Conservation (phyloP, 2,329 filamentous ascomycete species). For the Aspergillus nomiae region DNA sequence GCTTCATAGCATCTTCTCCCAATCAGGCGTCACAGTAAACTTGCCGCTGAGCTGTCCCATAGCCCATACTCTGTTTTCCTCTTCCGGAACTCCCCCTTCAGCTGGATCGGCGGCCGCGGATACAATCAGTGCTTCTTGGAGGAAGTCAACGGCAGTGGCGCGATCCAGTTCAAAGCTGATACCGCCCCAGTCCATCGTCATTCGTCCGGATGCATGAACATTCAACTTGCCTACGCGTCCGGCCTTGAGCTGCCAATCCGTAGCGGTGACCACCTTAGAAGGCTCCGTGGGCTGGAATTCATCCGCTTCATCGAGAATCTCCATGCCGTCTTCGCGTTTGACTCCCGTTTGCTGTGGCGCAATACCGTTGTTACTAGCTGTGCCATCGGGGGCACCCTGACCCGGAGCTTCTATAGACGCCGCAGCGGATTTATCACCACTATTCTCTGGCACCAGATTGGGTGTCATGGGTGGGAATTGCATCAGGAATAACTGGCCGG, state of each 20-base stretch:
- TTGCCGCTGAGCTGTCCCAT: conserved; percentile 67
- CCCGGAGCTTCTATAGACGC: conserved; percentile 7
- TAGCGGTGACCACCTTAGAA: conserved; percentile 42
- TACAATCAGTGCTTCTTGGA: conserved; percentile 60
- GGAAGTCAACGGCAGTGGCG: conserved; percentile 58
- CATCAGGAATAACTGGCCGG: conserved; percentile 63
- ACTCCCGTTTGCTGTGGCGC: conserved; percentile 22
- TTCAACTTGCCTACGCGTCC: conserved; percentile 63
- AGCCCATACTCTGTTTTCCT: conserved; percentile 51
- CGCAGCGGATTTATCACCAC: conserved; percentile 10
- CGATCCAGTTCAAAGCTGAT: conserved; percentile 60
- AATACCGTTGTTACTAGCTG: conserved; percentile 4
- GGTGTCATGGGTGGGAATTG: conserved; percentile 66
- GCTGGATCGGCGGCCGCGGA: conserved; percentile 28
- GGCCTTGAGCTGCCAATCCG: conserved; percentile 47
- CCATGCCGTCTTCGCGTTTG: conserved; percentile 36
- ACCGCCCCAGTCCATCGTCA: conserved; percentile 65
- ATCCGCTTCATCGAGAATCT: conserved; percentile 27
- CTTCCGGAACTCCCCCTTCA: conserved; percentile 27
- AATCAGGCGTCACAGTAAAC: conserved; percentile 65
- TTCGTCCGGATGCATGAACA: conserved; percentile 62
- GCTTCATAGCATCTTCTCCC: conserved; percentile 52
- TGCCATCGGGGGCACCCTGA: conserved; percentile 3
- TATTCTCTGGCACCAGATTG: conserved; percentile 48
- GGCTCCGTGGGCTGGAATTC: conserved; percentile 17